Percentiles rank a stretch among this genome's conserved stretches.
phyloP scores from a whole-genome alignment of 768 basidiomycete species.

The Dentipellis sp. region DNA sequence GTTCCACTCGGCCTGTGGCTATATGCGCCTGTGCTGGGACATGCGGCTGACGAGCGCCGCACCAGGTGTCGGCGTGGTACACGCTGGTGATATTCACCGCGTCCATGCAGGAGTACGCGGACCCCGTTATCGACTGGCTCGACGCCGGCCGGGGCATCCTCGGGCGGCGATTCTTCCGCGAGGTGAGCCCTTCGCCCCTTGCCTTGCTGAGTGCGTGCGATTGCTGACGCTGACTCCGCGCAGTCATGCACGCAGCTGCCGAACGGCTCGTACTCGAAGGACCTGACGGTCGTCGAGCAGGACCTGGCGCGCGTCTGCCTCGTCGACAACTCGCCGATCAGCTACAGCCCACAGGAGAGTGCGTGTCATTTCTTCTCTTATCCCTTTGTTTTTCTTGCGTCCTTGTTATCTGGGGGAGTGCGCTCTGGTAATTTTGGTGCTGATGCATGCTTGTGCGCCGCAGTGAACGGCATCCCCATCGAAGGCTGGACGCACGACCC shows the following conservation, averaged over 20 bases:
- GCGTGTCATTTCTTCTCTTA: slow-evolving; percentile 15
- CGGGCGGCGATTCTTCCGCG: slow-evolving; percentile 81
- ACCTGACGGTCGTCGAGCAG: slow-evolving; percentile 76
- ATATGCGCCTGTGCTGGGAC: not conserved
- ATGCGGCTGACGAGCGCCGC: slow-evolving; percentile 5
- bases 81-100: slow-evolving; percentile 98
- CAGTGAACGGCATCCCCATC: slow-evolving; percentile 97
- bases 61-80: slow-evolving; percentile 96
- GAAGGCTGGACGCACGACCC: slow-evolving; percentile 99
- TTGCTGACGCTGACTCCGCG: not conserved
- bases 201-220: not conserved
- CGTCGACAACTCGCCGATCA: slow-evolving; percentile 91
- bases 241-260: slow-evolving; percentile 89
- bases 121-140: slow-evolving; percentile 99
- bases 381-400: not conserved
- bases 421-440: not conserved
- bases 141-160: slow-evolving; percentile 92
- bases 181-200: slow-evolving; percentile 41
- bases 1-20: not conserved
- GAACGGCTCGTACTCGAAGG: slow-evolving; percentile 93
- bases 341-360: slow-evolving; percentile 93
- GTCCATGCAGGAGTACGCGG: slow-evolving; percentile 98
- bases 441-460: not conserved
- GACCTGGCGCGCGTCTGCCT: slow-evolving; percentile 93
- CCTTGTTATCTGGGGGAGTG: not conserved